Evolutionary conservation across 2,329 filamentous ascomycete genomes (phyloP).

Genomic region (Aspergillus awamori): DNA sequence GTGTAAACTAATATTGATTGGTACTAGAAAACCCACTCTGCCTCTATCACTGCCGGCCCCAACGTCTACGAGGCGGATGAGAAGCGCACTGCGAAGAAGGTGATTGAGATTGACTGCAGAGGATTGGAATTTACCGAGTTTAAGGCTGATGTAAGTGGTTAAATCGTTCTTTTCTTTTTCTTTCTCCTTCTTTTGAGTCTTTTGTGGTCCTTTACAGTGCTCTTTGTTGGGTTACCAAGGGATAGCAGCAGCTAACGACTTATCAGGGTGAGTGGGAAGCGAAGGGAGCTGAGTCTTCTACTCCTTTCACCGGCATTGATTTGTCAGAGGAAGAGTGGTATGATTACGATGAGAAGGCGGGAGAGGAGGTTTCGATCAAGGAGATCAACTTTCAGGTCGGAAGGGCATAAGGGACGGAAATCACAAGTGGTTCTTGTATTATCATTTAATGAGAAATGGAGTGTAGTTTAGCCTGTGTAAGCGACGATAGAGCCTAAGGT

Average conservation of each 20-base stretch:
- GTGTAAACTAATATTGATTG: background rate
- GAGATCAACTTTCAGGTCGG: conserved; percentile 85
- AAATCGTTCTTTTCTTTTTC: background rate
- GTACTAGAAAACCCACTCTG: conserved; percentile 58
- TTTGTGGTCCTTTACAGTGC: background rate
- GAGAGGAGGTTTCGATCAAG: conserved; percentile 90
- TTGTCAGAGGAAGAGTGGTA: conserved; percentile 93
- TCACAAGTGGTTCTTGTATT: background rate
- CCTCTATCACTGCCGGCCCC: conserved; percentile 76
- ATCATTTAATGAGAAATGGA: background rate
- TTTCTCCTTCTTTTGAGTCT: too few relatives aligned
- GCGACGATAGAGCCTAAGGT: background rate
- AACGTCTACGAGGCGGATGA: conserved; percentile 61
- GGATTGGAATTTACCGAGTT: conserved; percentile 92
- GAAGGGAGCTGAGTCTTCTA: conserved; percentile 76
- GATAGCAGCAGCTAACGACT: conserved; percentile 7
- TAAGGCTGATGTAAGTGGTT: conserved; percentile 72
- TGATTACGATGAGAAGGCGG: conserved; percentile 93
- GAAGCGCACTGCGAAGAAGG: conserved; percentile 69
- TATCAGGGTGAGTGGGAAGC: conserved; percentile 84
- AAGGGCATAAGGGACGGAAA: conserved; percentile 57
- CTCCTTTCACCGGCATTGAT: conserved; percentile 81
- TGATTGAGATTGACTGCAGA: conserved; percentile 91
- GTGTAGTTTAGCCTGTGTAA: background rate
- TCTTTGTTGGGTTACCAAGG: background rate